Evolutionary conservation across 176 grass and related monocot species (phyloP), one percentile per base, ranked within the genome.

Genomic region (Triticum timopheevii): DNA sequence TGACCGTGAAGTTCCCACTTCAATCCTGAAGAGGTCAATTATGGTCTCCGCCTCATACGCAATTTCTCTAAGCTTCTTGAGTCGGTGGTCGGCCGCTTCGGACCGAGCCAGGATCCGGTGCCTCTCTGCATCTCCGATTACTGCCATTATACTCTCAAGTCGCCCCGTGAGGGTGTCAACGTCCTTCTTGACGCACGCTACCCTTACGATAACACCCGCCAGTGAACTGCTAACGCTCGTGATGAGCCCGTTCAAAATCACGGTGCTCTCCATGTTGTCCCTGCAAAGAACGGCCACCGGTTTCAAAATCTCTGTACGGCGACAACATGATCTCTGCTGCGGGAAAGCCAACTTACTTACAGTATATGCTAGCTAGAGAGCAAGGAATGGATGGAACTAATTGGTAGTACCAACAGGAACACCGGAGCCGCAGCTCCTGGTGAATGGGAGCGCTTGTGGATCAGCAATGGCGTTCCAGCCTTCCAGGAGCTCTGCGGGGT

Each of bases 51-150:
- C 71, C 39, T 47, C 70, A 16, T 74, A 74, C 24, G 71, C 71
- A 49, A 25, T 45, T 49, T 74, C 71, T 74, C 71, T 74, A n/a
- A 74, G 13, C 36, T 16, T 40, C 71, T 74, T 74, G 71, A 74
- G 40, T 10, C 39, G 10, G 38, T 74, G 13, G 71, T 47, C 22
- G 40, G 71, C 44, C 23, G 40, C 71, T 49, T 74, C 71, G 3
- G 71, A 74, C 2, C 27, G 39, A 13, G 71, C 71, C 7, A 74
- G 39, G 15, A 47, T 42, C 40, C 11, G 39, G 23, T 63, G 61
- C 10, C 61, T 10, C 4, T 74, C 40, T 27, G 40, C 71, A 15
- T 15, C 71, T 17, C 71, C 45, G n/a, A 74, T 74, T 0, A 45
- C 2, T 28, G 40, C 40, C 3, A 0, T 3, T 40, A 74, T 74